These are phyloP conservation scores for Trichoderma orchidacearum DNA, from an alignment of 495 filamentous ascomycete species.

Conservation along the genomic window DNA sequence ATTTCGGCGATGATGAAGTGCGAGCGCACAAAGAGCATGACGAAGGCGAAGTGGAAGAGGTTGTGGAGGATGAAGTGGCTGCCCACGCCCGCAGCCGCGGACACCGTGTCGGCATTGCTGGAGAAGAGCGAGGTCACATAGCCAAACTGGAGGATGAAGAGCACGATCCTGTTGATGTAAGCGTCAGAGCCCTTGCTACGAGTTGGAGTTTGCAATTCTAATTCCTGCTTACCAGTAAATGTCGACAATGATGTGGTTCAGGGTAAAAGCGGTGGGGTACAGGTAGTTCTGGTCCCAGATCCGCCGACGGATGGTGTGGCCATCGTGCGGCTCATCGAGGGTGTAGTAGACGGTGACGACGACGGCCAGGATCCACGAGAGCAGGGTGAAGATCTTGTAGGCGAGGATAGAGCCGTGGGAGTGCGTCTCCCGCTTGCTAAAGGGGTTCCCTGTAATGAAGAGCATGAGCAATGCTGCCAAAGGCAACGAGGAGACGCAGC, in stretches of 20 bases:
- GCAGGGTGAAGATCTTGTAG: conserved; percentile 53
- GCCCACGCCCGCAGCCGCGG: conserved; percentile 61
- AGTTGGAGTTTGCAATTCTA: too few species aligned
- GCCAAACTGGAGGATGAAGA: conserved; percentile 60
- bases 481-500: background rate
- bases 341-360: conserved; percentile 58
- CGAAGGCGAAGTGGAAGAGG: conserved; percentile 61
- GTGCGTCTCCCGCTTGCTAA: conserved; percentile 49
- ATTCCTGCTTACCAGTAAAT: conserved; percentile 63
- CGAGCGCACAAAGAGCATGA: conserved; percentile 67
- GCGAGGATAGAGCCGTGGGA: conserved; percentile 29
- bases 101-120: conserved; percentile 40
- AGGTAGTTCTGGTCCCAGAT: conserved; percentile 59
- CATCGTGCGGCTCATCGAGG: conserved; percentile 45
- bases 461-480: background rate
- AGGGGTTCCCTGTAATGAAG: conserved; percentile 44
- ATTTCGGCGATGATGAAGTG: conserved; percentile 62
- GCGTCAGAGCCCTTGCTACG: conserved; percentile 1
- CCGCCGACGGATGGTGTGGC: conserved; percentile 32
- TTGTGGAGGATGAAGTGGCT: conserved; percentile 79
- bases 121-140: conserved; percentile 70
- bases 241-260: conserved; percentile 53
- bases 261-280: conserved; percentile 58
- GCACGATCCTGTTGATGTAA: conserved; percentile 41
- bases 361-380: conserved; percentile 61